Percentiles rank a stretch among this genome's conserved stretches.
Evolutionary conservation across 495 filamentous ascomycete species (phyloP).

Genomic region (Trichoderma orchidacearum): DNA sequence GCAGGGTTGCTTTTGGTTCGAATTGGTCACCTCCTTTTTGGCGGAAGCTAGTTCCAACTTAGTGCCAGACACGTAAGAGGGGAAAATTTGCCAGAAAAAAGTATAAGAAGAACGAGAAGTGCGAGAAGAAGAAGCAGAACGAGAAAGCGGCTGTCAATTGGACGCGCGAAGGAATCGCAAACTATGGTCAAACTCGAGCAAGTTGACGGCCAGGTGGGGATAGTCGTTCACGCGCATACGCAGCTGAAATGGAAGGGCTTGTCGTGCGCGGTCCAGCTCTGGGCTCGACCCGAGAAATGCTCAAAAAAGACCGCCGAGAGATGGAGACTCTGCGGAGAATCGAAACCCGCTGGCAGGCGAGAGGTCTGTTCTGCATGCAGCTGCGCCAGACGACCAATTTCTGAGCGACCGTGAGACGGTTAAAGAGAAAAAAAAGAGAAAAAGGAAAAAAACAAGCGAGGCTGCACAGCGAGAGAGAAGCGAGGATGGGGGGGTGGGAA

Average conservation of each 20-base stretch:
- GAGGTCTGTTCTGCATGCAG: too few relatives aligned
- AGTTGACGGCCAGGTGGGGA: not conserved
- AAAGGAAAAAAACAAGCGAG: not conserved
- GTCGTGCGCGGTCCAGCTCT: not conserved
- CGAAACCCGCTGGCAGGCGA: too few relatives aligned
- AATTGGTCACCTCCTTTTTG: not conserved
- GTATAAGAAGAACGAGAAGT: not conserved
- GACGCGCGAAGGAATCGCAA: not conserved
- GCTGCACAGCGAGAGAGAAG: not conserved
- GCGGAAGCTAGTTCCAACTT: not conserved
- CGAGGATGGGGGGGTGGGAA: not conserved
- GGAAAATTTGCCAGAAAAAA: too few relatives aligned
- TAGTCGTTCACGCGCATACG: not conserved
- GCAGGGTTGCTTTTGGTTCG: too few relatives aligned
- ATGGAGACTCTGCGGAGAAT: too few relatives aligned
- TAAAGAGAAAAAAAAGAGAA: not conserved
- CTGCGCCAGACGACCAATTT: not conserved
- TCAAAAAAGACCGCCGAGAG: too few relatives aligned
- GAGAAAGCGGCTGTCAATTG: not conserved
- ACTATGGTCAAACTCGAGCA: not conserved
- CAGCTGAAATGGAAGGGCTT: not conserved
- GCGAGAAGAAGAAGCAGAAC: not conserved
- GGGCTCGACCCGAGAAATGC: too few relatives aligned
- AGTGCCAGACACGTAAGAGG: not conserved
- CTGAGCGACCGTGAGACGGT: not conserved